Evolutionary conservation across 371 early-diverging fungal genomes (phyloP).

Genomic region (Lichtheimia ramosa): DNA sequence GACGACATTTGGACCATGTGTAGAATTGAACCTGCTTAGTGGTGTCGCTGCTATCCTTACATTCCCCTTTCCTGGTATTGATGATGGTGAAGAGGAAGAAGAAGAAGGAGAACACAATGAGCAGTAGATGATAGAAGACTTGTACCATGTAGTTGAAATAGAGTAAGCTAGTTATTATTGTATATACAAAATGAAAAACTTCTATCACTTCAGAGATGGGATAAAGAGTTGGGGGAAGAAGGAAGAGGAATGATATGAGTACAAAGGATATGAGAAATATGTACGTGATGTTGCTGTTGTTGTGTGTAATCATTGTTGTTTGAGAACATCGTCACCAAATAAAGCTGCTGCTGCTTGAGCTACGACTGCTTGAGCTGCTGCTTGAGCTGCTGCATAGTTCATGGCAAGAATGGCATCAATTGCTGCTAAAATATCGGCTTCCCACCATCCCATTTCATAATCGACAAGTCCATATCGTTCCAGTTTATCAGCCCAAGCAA

Average conservation of each 20-base stretch:
- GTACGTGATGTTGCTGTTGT: neutral
- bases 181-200: constrained; percentile 8
- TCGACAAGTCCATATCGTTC: constrained; percentile 80
- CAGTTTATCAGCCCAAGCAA: constrained; percentile 75
- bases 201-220: neutral
- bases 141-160: constrained; percentile 1
- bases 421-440: constrained; percentile 74
- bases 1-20: neutral
- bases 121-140: constrained; percentile 7
- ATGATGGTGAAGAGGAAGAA: constrained; percentile 57
- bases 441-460: constrained; percentile 88
- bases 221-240: neutral
- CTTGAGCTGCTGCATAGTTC: constrained; percentile 52
- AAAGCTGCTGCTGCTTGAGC: constrained; percentile 48
- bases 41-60: constrained; percentile 94
- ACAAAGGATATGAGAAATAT: neutral
- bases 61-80: constrained; percentile 75
- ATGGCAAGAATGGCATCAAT: constrained; percentile 60
- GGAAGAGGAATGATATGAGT: neutral
- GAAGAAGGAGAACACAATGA: constrained; percentile 15
- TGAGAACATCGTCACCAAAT: constrained; percentile 41
- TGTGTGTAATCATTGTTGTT: constrained; percentile 10
- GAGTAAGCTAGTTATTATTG: neutral
- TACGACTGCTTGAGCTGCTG: constrained; percentile 47
- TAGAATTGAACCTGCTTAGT: constrained; percentile 86